Evolutionary conservation across 306 rosid genomes (phyloP).

Genomic region (Erythrophleum fordii): DNA sequence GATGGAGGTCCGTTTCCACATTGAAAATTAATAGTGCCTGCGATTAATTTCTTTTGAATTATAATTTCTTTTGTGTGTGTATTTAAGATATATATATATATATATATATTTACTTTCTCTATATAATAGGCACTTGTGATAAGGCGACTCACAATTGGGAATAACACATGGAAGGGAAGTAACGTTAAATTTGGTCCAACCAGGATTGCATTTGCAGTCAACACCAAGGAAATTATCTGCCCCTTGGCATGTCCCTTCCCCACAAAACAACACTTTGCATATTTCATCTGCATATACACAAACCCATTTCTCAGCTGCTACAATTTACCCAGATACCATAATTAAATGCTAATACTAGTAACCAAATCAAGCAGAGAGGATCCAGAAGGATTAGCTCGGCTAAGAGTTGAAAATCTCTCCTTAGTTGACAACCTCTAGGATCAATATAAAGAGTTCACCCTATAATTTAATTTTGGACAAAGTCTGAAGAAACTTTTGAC

Average conservation of each 20-base stretch:
- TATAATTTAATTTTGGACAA: too few species aligned
- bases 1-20: slow-evolving; percentile 24
- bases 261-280: slow-evolving; percentile 38
- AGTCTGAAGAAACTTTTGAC: too few species aligned
- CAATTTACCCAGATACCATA: too few species aligned
- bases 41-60: neutral
- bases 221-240: neutral
- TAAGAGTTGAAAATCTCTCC: too few species aligned
- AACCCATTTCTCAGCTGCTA: neutral
- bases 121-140: too few species aligned
- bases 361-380: too few species aligned
- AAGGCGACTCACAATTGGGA: slow-evolving; percentile 47
- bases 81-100: neutral
- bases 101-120: too few species aligned
- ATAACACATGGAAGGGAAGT: neutral
- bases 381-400: too few species aligned
- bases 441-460: too few species aligned
- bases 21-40: slow-evolving; percentile 41
- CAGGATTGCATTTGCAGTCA: slow-evolving; percentile 46
- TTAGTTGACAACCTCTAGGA: too few species aligned
- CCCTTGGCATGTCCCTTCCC: slow-evolving; percentile 45
- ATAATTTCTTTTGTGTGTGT: neutral
- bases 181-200: slow-evolving; percentile 30
- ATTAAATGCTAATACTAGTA: too few species aligned
- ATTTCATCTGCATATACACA: neutral